phyloP scores from a whole-genome alignment of 164 flowering plant species.

The Magnolia changhungtana region DNA sequence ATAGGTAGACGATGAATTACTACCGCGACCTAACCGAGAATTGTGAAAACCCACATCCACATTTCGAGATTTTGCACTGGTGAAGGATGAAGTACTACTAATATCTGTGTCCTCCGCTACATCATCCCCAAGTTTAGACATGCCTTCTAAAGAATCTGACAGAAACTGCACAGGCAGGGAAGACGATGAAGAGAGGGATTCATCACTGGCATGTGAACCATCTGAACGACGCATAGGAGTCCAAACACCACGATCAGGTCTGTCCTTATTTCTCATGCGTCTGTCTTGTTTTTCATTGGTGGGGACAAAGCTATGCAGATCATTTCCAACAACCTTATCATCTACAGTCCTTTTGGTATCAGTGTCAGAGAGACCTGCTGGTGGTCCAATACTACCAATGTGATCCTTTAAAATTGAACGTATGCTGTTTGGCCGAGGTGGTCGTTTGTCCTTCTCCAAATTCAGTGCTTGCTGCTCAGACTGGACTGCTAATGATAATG shows the following conservation, averaged over 20 bases:
- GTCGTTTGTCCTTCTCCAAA: constrained; percentile 48
- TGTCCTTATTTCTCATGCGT: constrained; percentile 64
- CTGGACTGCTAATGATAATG: constrained; percentile 15
- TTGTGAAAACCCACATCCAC: constrained; percentile 8
- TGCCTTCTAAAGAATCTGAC: constrained; percentile 24
- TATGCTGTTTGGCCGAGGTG: constrained; percentile 47
- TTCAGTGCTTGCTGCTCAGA: constrained; percentile 48
- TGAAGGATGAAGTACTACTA: constrained; percentile 6
- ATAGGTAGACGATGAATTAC: constrained; percentile 10
- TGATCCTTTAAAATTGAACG: constrained; percentile 28
- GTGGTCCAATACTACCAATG: constrained; percentile 18
- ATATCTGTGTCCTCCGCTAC: constrained; percentile 2
- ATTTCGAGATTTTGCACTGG: constrained; percentile 14
- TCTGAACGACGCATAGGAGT: constrained; percentile 74
- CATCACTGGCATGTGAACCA: constrained; percentile 60
- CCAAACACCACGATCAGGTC: constrained; percentile 89
- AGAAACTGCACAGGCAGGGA: constrained; percentile 34
- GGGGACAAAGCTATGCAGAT: constrained; percentile 30
- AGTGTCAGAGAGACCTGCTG: constrained; percentile 12
- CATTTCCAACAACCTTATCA: constrained; percentile 16
- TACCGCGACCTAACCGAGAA: constrained; percentile 22
- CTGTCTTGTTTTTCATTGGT: constrained; percentile 56
- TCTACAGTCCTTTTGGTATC: constrained; percentile 48
- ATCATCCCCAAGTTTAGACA: constrained; percentile 21
- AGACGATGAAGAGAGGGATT: constrained; percentile 48